Evolutionary conservation across 1,139 yeast genomes (phyloP).

Genomic region (Yamadazyma dendronema): DNA sequence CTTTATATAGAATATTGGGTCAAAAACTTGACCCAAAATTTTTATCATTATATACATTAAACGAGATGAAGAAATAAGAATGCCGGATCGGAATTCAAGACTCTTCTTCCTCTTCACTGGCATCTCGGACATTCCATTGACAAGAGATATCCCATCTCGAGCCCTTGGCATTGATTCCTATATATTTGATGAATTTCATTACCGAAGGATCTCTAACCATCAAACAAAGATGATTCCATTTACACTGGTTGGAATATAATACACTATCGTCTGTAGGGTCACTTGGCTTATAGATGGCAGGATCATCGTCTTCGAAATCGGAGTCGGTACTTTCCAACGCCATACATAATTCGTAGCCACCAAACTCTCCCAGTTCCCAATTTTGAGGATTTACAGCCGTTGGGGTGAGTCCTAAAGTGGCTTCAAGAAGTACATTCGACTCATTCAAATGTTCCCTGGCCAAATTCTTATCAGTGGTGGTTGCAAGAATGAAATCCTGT

Average conservation of each 20-base stretch:
- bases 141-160: constrained; percentile 89
- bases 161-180: constrained; percentile 84
- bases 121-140: constrained; percentile 67
- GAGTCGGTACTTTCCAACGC: constrained; percentile 48
- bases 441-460: constrained; percentile 36
- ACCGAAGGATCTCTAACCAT: constrained; percentile 84
- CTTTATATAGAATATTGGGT: no score
- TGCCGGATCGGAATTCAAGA: not conserved
- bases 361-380: constrained; percentile 85
- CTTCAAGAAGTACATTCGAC: constrained; percentile 57
- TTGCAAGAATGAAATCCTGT: constrained; percentile 87
- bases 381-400: constrained; percentile 50
- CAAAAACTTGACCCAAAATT: no score
- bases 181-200: constrained; percentile 87
- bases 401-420: constrained; percentile 77
- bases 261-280: constrained; percentile 75
- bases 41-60: no score
- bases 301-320: constrained; percentile 53
- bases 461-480: constrained; percentile 56
- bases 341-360: constrained; percentile 95
- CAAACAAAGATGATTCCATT: constrained; percentile 76
- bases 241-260: constrained; percentile 74
- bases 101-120: constrained; percentile 2
- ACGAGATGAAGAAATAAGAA: no score
- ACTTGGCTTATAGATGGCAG: constrained; percentile 54